Base-by-base conservation (phyloP, 148 eudicot species). In the Diospyros lotus region DNA sequence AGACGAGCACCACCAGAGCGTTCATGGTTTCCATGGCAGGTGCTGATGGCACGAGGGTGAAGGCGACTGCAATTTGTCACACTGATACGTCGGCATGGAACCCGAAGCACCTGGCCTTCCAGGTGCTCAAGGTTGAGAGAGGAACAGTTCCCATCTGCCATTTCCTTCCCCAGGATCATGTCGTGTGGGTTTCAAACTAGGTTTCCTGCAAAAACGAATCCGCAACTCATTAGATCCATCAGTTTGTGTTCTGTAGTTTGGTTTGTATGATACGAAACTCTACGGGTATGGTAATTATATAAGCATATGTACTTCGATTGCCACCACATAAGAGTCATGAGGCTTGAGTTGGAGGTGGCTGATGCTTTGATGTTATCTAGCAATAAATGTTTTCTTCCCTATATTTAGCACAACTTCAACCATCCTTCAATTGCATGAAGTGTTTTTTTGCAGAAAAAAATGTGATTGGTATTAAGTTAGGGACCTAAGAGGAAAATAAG, bases 1-100 rank as follows among this genome's bases (percentile, higher is more conserved):
- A 71, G n/a, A 44, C 74, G 4, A 59, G 13, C 7, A 77, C 81
- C 14, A 64, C 85, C 1, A 73, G 69, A 58, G 56, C 79, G 4
- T 83, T 79, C 12, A 15, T 39, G 61, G 83, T 83, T 46, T 73
- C 89, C 0, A n/a, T 86, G 70, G 72, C 40, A 38, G 85, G 80
- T 5, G 56, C 59, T 0, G 54, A 75, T 1, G 80, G 82, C 18
- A 72, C 66, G 45, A 64, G 68, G 11, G 70, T 75, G 5, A 75
- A 75, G 17, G 86, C 75, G 42, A 75, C 70, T 4, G 84, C 80
- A 1, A 73, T 81, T 4, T 86, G 89, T 51, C 86, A 86, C 48
- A 78, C 74, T 0, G 86, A 83, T 58, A 86, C 89, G 1, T 86
- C 89, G 9, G 17, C 40, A 52, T 86, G 89, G 89, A 81, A 83